These are phyloP conservation scores for Phylloporus rhodoxanthus DNA, from an alignment of 768 basidiomycete species.

Conservation along the genomic window DNA sequence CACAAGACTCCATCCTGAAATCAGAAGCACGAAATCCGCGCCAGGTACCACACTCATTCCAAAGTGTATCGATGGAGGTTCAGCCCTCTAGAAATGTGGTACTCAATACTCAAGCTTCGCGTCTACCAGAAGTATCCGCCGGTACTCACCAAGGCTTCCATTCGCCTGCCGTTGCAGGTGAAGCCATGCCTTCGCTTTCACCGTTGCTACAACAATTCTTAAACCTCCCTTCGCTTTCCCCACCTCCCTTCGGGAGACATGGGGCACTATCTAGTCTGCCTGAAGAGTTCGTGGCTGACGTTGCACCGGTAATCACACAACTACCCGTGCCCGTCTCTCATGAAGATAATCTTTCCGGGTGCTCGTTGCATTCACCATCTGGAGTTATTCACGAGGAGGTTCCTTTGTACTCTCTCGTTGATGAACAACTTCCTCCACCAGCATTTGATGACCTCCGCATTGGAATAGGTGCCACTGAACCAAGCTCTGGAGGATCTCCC, in stretches of 20 bases:
- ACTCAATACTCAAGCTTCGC: neutral
- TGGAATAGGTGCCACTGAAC: neutral
- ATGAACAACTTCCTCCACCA: conserved; percentile 22
- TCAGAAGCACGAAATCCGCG: neutral
- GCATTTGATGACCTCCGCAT: conserved; percentile 17
- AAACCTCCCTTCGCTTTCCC: neutral
- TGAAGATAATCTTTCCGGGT: neutral
- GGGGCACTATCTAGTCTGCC: neutral
- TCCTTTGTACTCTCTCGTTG: conserved; percentile 21
- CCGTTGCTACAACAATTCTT: neutral
- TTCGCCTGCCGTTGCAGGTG: neutral
- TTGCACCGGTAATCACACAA: neutral
- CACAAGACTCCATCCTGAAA: neutral
- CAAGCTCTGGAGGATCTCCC: neutral
- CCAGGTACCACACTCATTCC: neutral
- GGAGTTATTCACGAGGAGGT: conserved; percentile 14
- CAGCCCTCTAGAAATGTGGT: neutral
- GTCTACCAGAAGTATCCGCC: neutral
- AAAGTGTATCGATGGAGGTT: neutral
- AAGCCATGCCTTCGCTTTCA: neutral
- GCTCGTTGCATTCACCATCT: neutral
- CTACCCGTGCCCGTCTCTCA: neutral
- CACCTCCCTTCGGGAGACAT: neutral
- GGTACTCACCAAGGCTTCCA: neutral
- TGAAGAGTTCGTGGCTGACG: neutral